Percentiles rank a stretch among this genome's conserved stretches.
Conservation (phyloP, 805 yeast genomes). For the Saturnispora ahearnii region DNA sequence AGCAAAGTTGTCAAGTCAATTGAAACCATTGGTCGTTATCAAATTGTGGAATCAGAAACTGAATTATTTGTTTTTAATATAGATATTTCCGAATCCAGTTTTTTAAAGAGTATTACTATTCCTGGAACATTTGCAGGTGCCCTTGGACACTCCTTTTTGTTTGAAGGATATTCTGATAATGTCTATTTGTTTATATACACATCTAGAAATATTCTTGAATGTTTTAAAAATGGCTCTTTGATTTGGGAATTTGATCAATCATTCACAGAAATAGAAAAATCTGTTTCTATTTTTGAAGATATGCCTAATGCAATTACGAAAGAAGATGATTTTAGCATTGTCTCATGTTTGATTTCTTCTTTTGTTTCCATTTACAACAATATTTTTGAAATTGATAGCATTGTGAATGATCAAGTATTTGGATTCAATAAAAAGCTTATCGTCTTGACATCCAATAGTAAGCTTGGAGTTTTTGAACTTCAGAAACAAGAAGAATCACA, state of each 20-base stretch:
- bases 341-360: neutral
- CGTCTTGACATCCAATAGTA: slow-evolving; percentile 32
- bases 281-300: slow-evolving; percentile 22
- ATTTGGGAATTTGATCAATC: slow-evolving; percentile 40
- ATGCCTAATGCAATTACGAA: slow-evolving; percentile 12
- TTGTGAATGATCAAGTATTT: slow-evolving; percentile 25
- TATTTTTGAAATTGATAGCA: slow-evolving; percentile 11
- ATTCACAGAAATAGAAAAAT: slow-evolving; percentile 30
- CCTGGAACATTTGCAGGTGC: slow-evolving; percentile 18
- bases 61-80: slow-evolving; percentile 16
- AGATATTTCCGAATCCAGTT: neutral
- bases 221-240: slow-evolving; percentile 19
- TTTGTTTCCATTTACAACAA: neutral
- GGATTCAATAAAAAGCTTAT: slow-evolving; percentile 39
- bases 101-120: neutral
- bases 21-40: slow-evolving; percentile 1
- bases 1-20: neutral
- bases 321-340: neutral
- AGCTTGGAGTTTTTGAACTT: slow-evolving; percentile 36
- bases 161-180: slow-evolving; percentile 5
- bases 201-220: slow-evolving; percentile 13
- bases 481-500: slow-evolving; percentile 21
- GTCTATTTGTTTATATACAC: slow-evolving; percentile 13
- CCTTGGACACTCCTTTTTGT: slow-evolving; percentile 7
- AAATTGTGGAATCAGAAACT: slow-evolving; percentile 7